Conservation (phyloP, 495 filamentous ascomycete genomes). For the Xylaria castorea region DNA sequence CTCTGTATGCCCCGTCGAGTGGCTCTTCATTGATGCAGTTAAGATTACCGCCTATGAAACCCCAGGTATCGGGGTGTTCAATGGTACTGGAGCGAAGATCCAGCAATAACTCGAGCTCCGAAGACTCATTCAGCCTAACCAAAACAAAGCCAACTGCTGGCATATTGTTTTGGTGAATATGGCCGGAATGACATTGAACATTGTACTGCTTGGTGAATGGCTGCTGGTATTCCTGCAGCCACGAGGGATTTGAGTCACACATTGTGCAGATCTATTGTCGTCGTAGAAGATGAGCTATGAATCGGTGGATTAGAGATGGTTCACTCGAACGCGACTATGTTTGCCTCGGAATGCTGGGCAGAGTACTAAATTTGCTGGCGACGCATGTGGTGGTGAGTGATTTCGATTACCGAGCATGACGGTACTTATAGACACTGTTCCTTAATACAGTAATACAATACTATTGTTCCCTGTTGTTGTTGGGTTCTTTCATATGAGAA, state of each 20-base stretch:
- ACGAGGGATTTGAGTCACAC: not conserved
- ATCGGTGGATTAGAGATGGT: not conserved
- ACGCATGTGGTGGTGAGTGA: not conserved
- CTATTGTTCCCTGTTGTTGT: not conserved
- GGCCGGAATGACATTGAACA: not conserved
- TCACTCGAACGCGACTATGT: not conserved
- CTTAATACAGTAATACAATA: not conserved
- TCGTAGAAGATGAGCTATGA: not conserved
- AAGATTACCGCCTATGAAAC: not conserved
- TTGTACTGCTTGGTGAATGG: slow-evolving; percentile 3
- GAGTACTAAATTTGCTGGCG: not conserved
- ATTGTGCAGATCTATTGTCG: slow-evolving; percentile 20
- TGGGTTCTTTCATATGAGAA: not conserved
- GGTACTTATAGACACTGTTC: no score
- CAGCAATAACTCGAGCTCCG: slow-evolving; percentile 8
- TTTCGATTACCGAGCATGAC: not conserved
- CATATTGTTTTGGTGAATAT: slow-evolving; percentile 11
- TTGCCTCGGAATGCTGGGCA: not conserved
- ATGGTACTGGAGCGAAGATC: slow-evolving; percentile 2
- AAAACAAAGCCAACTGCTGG: slow-evolving; percentile 19
- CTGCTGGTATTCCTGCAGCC: not conserved
- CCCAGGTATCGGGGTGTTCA: not conserved
- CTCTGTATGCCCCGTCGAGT: not conserved
- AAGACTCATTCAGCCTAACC: not conserved
- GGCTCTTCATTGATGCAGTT: not conserved